These are phyloP conservation scores for Fraxinus xanthoxyloides DNA, from an alignment of 305 asterid genomes.

Conservation along the genomic window DNA sequence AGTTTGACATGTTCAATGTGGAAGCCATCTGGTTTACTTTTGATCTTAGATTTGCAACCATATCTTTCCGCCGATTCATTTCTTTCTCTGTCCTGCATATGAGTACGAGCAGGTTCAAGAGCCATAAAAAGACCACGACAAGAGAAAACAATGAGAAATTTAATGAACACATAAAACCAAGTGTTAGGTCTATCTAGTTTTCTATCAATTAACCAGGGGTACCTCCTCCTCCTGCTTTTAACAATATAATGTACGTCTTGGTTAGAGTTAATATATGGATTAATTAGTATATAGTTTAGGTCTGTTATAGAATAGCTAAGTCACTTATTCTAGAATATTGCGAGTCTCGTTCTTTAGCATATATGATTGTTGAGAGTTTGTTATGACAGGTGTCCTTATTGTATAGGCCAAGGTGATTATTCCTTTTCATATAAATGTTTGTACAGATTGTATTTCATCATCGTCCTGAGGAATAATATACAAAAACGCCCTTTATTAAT, in stretches of 20 bases:
- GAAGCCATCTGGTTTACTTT: constrained; percentile 34
- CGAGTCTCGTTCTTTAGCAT: background rate
- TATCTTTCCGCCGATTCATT: constrained; percentile 32
- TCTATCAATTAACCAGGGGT: background rate
- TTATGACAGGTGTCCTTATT: background rate
- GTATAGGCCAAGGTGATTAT: background rate
- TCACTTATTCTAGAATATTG: background rate
- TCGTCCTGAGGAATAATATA: background rate
- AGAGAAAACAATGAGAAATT: background rate
- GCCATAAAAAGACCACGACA: background rate
- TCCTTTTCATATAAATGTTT: background rate
- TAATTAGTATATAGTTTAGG: background rate
- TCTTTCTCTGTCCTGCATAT: constrained; percentile 28
- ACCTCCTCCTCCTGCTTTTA: background rate
- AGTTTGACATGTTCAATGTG: constrained; percentile 30
- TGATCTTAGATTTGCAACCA: constrained; percentile 19
- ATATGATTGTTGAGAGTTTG: background rate
- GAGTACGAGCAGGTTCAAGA: background rate
- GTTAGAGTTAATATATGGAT: background rate
- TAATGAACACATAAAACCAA: background rate
- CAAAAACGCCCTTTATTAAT: background rate
- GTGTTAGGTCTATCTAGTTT: background rate
- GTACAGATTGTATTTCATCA: background rate
- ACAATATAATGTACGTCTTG: background rate
- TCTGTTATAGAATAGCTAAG: background rate